Evolutionary conservation across 2,329 filamentous ascomycete genomes (phyloP).

Genomic region (Ophiostoma montium): DNA sequence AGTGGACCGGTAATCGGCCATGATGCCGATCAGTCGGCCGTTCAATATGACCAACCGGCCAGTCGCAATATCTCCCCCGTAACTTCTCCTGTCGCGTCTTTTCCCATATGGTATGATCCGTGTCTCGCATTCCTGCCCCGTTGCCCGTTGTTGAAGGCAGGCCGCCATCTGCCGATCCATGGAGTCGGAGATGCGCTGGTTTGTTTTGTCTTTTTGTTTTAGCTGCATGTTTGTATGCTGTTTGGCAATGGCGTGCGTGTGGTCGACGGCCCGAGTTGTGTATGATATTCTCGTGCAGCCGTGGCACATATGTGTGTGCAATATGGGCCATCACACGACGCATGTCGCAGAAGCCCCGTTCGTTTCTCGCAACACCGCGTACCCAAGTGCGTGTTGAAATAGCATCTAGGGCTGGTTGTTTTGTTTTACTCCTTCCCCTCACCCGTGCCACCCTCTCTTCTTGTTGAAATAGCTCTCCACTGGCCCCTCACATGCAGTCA

Average conservation of each 20-base stretch:
- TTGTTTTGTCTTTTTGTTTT: neutral
- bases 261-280: no score
- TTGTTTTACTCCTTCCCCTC: neutral
- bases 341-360: no score
- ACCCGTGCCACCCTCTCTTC: neutral
- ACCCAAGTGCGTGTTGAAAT: conserved; percentile 10
- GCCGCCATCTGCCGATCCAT: neutral
- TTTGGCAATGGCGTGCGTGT: no score
- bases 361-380: neutral
- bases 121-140: neutral
- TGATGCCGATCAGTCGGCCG: no score
- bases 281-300: no score
- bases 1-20: no score
- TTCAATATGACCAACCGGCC: no score
- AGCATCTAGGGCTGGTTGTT: conserved; percentile 6
- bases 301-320: no score
- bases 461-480: conserved; percentile 6
- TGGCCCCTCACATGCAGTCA: neutral
- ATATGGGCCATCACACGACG: no score
- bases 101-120: no score
- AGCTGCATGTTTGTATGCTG: no score
- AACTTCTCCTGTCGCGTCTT: neutral
- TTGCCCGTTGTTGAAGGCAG: conserved; percentile 5
- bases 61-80: no score
- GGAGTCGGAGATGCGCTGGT: neutral